Conservation (phyloP, 805 yeast species). For the Candida sphagnicola region DNA sequence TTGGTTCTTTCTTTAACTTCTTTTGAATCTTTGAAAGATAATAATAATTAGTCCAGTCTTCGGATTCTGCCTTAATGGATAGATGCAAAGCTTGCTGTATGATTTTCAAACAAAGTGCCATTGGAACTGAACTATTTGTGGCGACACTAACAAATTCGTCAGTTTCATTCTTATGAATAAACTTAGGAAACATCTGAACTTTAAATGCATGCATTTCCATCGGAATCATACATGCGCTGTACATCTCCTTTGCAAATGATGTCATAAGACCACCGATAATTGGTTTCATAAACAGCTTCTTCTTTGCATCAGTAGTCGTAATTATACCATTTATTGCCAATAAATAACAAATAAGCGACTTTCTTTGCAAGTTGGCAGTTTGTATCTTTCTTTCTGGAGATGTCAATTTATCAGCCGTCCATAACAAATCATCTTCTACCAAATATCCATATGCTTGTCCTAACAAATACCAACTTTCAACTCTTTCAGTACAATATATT, state of each 20-base stretch:
- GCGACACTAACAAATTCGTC: slow-evolving; percentile 24
- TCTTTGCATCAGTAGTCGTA: slow-evolving; percentile 4
- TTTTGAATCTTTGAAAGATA: slow-evolving; percentile 55
- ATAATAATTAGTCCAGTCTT: slow-evolving; percentile 62
- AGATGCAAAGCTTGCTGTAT: slow-evolving; percentile 42
- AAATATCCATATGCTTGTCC: slow-evolving; percentile 75
- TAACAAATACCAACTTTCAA: slow-evolving; percentile 83
- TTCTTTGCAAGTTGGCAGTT: slow-evolving; percentile 65
- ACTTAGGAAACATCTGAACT: slow-evolving; percentile 34
- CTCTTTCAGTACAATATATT: slow-evolving; percentile 57
- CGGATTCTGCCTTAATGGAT: slow-evolving; percentile 40
- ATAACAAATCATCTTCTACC: slow-evolving; percentile 87
- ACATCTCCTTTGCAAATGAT: slow-evolving; percentile 54
- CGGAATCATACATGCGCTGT: slow-evolving; percentile 57
- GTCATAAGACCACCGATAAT: slow-evolving; percentile 46
- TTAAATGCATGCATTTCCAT: slow-evolving; percentile 60
- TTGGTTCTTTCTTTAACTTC: slow-evolving; percentile 39
- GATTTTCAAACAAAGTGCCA: slow-evolving; percentile 29
- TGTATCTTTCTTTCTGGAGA: slow-evolving; percentile 53
- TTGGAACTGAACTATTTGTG: slow-evolving; percentile 16
- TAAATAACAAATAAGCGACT: slow-evolving; percentile 65
- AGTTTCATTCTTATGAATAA: slow-evolving; percentile 18
- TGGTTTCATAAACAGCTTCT: slow-evolving; percentile 21
- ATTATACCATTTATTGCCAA: slow-evolving; percentile 58
- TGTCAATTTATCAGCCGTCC: slow-evolving; percentile 84